Evolutionary conservation across 2,329 filamentous ascomycete species (phyloP), one percentile per base, ranked within the genome.

Genomic region (Claviceps spartinae): DNA sequence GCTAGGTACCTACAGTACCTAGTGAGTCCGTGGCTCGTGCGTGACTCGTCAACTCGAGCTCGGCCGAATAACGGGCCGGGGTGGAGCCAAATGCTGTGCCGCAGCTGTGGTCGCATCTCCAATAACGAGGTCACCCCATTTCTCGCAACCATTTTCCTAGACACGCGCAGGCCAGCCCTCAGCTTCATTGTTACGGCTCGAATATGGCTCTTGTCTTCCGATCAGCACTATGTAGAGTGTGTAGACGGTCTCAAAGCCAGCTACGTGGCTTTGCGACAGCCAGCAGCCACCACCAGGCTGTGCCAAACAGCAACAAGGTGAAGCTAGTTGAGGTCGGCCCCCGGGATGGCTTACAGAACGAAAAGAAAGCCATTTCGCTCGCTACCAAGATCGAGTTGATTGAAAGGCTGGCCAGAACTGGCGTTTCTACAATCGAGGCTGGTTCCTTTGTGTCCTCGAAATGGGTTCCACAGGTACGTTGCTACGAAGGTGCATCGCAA

Each of bases 311-410:
- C 61, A 65, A 71, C 61, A 65, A 61, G 54, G 75, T 81, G 55
- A 76, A 73, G 67, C 82, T 94, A 41, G 83, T 93, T 55, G 88
- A 94, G 70, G 88, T 94, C 56, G 87, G 86, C 8, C 87, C 88
- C 37, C 77, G 88, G 57, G 88, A 94, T 71, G 88, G 88, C n/a
- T 70, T 94, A 50, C 88, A 95, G 65, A 94, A 93, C 63, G 86
- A 93, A 71, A 86, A 85, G 69, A 78, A 73, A 56, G 74, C 74
- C 30, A 84, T 94, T 56, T 73, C 86, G 0, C 71, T 87, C 11
- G 72, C 75, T 6, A 88, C 82, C 2, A 94, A 94, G 67, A 77
- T 91, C 52, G 80, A 89, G 58, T 68, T 94, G 50, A 85, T 94
- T 41, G 76, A 83, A 58, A 73, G 79, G 54, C 70, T 94, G 55